Conservation (phyloP, 352 stramenopile species). For the Globisporangium cystogenes region DNA sequence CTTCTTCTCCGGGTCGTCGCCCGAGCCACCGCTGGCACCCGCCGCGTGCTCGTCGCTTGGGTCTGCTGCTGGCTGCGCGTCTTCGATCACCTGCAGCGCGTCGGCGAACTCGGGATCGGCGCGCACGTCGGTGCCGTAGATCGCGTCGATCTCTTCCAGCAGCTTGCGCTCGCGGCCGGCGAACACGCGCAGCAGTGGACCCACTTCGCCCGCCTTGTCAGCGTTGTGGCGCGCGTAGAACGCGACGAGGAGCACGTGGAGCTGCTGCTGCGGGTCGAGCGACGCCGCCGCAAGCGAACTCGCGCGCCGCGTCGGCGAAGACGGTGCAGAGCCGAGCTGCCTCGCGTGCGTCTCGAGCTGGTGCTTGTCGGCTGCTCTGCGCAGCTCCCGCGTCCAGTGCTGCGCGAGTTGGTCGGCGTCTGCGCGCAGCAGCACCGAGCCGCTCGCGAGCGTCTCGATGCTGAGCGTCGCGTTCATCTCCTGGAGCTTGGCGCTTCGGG, state of each 20-base stretch:
- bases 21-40: not conserved
- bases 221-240: constrained; percentile 91
- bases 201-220: constrained; percentile 79
- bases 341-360: constrained; percentile 6
- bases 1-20: not conserved
- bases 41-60: not conserved
- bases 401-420: constrained; percentile 24
- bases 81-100: constrained; percentile 20
- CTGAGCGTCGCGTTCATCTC: constrained; percentile 24
- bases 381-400: constrained; percentile 27
- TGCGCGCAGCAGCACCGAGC: constrained; percentile 27
- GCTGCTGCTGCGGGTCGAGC: constrained; percentile 3
- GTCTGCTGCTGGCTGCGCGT: constrained; percentile 4
- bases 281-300: not conserved
- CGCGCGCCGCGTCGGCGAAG: not conserved
- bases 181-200: constrained; percentile 48
- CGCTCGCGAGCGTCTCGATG: constrained; percentile 31
- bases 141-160: constrained; percentile 52
- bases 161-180: constrained; percentile 42
- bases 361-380: constrained; percentile 13
- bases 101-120: constrained; percentile 22
- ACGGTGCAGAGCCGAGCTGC: not conserved
- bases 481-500: constrained; percentile 19
- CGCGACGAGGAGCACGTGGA: constrained; percentile 41
- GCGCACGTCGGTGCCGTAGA: constrained; percentile 49